phyloP scores from a whole-genome alignment of 192 early-diverging fungal genomes.

The Neocallimastix lanati region DNA sequence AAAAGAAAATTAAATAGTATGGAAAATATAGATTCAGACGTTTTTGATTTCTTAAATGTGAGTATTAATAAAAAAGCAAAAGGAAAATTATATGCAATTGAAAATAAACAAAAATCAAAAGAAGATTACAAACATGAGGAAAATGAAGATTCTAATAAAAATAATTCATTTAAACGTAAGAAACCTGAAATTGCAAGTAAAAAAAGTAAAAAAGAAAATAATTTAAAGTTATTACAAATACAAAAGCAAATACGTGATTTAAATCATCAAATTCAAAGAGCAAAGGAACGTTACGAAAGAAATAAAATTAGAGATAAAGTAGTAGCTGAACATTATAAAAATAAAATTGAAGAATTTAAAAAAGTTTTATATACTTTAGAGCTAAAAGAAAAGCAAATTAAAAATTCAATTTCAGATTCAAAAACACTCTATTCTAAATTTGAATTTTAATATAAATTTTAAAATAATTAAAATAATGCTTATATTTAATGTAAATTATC shows the following conservation, averaged over 20 bases:
- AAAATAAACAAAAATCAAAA: background rate
- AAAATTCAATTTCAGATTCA: background rate
- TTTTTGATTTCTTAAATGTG: background rate
- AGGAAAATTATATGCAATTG: background rate
- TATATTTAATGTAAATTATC: too few species aligned
- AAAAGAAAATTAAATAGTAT: background rate
- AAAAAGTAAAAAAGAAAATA: background rate
- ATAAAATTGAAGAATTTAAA: background rate
- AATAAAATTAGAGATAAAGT: background rate
- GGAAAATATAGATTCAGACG: background rate
- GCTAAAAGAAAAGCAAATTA: background rate
- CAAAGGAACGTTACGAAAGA: background rate
- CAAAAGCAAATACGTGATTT: background rate
- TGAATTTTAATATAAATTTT: background rate
- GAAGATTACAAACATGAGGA: background rate
- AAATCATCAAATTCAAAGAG: background rate
- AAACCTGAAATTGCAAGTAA: background rate
- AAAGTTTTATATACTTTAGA: background rate
- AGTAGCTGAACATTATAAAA: background rate
- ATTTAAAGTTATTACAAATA: background rate
- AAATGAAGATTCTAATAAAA: background rate
- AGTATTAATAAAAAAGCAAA: background rate
- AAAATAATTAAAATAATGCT: too few species aligned
- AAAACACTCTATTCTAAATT: background rate
- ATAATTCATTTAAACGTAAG: background rate